These are phyloP conservation scores for Boletales sp. DNA, from an alignment of 768 basidiomycete genomes.

Conservation along the genomic window DNA sequence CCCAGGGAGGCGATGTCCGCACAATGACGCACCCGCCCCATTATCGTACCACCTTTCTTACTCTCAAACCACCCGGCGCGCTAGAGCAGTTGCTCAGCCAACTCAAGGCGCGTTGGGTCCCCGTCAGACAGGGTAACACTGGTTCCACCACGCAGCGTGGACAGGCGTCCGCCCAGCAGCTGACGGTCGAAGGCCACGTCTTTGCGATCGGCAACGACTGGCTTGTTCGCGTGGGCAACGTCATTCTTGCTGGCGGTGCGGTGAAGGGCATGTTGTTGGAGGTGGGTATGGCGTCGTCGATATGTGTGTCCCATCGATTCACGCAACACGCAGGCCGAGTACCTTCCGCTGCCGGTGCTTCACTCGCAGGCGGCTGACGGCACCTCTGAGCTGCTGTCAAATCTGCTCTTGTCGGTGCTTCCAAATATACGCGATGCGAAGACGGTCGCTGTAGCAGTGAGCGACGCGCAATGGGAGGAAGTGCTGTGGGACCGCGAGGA, in stretches of 20 bases:
- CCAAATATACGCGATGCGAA: constrained; percentile 71
- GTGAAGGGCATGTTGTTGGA: constrained; percentile 84
- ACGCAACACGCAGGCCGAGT: constrained; percentile 60
- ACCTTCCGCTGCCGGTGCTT: constrained; percentile 70
- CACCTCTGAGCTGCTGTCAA: constrained; percentile 70
- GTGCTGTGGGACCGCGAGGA: constrained; percentile 74
- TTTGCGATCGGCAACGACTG: constrained; percentile 79
- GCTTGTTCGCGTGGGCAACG: constrained; percentile 77
- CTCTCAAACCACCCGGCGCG: constrained; percentile 67
- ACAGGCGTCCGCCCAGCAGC: constrained; percentile 55
- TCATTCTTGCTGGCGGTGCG: constrained; percentile 68
- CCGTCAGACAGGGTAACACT: constrained; percentile 52
- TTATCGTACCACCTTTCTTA: constrained; percentile 74
- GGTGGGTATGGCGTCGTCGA: constrained; percentile 36
- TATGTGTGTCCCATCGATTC: neutral
- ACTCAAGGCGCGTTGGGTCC: constrained; percentile 71
- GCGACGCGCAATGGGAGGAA: constrained; percentile 78
- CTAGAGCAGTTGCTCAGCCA: constrained; percentile 73
- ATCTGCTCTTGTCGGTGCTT: constrained; percentile 69
- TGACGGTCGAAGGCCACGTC: constrained; percentile 71
- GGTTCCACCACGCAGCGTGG: constrained; percentile 38
- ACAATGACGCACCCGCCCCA: constrained; percentile 40
- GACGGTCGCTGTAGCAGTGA: constrained; percentile 74
- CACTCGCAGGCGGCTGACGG: constrained; percentile 62
- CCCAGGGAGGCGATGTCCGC: constrained; percentile 11